phyloP scores from a whole-genome alignment of 2,329 filamentous ascomycete genomes.

The Ophiosphaerella narmari region DNA sequence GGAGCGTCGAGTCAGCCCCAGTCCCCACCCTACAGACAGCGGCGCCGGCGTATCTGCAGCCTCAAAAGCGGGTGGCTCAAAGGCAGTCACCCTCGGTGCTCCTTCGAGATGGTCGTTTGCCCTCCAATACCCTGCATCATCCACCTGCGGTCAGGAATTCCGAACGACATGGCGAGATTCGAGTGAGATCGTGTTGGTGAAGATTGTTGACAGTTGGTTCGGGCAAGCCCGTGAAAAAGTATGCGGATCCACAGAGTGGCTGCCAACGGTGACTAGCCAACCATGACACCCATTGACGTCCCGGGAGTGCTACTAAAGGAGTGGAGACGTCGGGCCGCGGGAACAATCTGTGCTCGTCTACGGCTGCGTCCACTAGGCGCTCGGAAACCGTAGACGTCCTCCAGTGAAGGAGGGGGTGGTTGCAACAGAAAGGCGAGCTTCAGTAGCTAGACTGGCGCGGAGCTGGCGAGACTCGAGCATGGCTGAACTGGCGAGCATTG shows the following conservation, averaged over 20 bases:
- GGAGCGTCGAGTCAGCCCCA: slow-evolving; percentile 1
- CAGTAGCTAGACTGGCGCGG: slow-evolving; percentile 3
- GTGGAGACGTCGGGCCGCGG: slow-evolving; percentile 2
- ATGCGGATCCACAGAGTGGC: neutral
- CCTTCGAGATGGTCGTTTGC: neutral
- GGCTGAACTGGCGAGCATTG: neutral
- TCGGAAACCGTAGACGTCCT: neutral
- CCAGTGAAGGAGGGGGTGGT: neutral
- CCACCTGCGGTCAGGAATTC: slow-evolving; percentile 1
- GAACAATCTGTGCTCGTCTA: slow-evolving; percentile 2
- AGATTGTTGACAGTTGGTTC: no score
- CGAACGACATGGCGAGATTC: neutral
- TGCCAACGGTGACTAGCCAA: neutral
- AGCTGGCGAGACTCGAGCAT: neutral
- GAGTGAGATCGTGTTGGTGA: neutral
- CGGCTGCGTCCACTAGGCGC: slow-evolving; percentile 2
- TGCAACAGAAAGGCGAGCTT: slow-evolving; percentile 1
- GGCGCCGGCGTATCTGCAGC: neutral
- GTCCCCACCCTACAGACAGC: neutral
- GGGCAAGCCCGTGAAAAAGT: neutral
- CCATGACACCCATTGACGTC: slow-evolving; percentile 1
- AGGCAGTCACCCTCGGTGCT: slow-evolving; percentile 2
- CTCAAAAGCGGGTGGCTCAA: slow-evolving; percentile 2
- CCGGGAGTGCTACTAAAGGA: neutral
- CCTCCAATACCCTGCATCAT: neutral